These are phyloP conservation scores for Centaurea solstitialis DNA, from an alignment of 129 eudicot genomes.

Conservation along the genomic window DNA sequence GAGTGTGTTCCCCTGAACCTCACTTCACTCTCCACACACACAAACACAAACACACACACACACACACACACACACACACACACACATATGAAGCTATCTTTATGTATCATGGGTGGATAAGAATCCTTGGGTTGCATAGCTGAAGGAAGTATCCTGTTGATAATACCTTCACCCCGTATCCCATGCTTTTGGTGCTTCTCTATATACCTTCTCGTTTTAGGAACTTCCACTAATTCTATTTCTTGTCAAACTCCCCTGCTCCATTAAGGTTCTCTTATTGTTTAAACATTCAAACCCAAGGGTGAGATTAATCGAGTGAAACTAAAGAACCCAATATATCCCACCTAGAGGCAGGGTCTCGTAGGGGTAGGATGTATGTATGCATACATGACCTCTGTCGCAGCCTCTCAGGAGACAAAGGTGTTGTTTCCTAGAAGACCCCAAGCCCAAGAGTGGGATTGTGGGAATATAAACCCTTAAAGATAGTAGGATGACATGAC, in stretches of 20 bases:
- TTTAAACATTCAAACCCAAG: not conserved
- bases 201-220: not conserved
- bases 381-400: not conserved
- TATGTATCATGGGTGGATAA: too few relatives aligned
- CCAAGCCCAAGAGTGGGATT: too few relatives aligned
- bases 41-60: too few relatives aligned
- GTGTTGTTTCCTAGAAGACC: too few relatives aligned
- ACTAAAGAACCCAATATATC: not conserved
- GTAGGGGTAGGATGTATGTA: too few relatives aligned
- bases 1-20: not conserved
- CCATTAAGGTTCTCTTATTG: not conserved
- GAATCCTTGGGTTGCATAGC: too few relatives aligned
- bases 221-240: not conserved
- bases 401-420: not conserved
- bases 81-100: not conserved
- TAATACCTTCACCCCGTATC: not conserved
- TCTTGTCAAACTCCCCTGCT: not conserved
- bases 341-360: too few relatives aligned
- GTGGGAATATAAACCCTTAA: too few relatives aligned
- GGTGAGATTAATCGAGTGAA: not conserved
- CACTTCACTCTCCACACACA: too few relatives aligned
- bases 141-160: not conserved
- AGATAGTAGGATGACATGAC: too few relatives aligned
- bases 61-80: not conserved
- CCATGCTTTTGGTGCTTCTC: not conserved